Base-by-base conservation (phyloP, 345 rosid species). In the Geranium rotundifolium region DNA sequence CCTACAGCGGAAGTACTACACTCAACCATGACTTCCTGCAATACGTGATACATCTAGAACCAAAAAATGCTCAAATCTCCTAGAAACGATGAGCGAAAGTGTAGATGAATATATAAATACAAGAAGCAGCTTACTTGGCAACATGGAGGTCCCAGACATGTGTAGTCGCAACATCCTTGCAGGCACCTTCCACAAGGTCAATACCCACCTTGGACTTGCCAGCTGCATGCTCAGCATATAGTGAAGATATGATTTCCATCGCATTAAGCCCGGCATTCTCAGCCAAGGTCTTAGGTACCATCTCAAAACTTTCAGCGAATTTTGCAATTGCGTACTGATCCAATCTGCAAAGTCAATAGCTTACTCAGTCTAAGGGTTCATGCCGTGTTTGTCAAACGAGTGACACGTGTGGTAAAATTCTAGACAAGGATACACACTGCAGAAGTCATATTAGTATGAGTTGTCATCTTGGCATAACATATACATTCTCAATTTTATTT, bases 251-350 rank as follows among this genome's bases (percentile, higher is more conserved):
- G 62, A 95, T 82, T 73, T 95, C 97, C 95, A 90, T 84, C 10
- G 97, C 87, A 73, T 90, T 85, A 58, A 95, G 91, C 34, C 99
- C 99, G 66, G 96, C 97, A 76, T 90, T 95, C 71, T 95, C 99
- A 29, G 96, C 87, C 57, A 95, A 77, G 14, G 93, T 90, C 71
- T 75, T 84, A 17, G 97, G 96, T 37, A 95, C 82, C 92, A 90
- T 83, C 86, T 95, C 97, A 76, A 95, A 95, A 72, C 96, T 90
- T 80, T 90, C 96, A 7, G 97, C 97, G 73, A 88, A 95, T 67
- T 95, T 95, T 23, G 95, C 67, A 66, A 95, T 85, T 58, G 99
- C 99, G 68, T 90, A 86, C 69, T 90, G 96, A 77, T 95, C 96
- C 84, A 95, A 79, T 71, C 99, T 95, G 91, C 76, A 77, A 62